Evolutionary conservation across 768 basidiomycete genomes (phyloP).

Genomic region (Podaxis pistillaris): DNA sequence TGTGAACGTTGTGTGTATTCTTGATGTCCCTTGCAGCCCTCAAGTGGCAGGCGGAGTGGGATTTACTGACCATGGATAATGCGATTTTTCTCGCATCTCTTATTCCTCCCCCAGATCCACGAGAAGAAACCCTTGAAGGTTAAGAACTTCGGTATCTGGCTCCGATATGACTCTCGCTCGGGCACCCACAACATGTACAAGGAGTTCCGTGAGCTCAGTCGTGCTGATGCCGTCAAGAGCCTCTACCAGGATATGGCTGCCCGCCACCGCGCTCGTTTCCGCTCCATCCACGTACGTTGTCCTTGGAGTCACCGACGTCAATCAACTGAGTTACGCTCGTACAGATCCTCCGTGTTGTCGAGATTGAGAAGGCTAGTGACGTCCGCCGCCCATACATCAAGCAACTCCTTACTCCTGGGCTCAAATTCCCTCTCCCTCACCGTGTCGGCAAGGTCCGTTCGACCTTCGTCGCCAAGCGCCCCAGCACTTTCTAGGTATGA

Average conservation of each 20-base stretch:
- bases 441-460: constrained; percentile 77
- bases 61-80: constrained; percentile 44
- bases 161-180: constrained; percentile 98
- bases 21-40: constrained; percentile 67
- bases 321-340: neutral
- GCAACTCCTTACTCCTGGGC: constrained; percentile 84
- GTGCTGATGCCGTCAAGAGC: constrained; percentile 93
- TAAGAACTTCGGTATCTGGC: constrained; percentile 99
- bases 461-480: constrained; percentile 79
- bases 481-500: constrained; percentile 60
- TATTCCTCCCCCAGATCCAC: constrained; percentile 68
- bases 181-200: constrained; percentile 99
- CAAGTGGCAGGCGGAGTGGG: constrained; percentile 86
- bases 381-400: constrained; percentile 97
- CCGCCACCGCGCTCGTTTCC: constrained; percentile 97
- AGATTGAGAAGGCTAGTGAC: constrained; percentile 90
- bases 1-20: constrained; percentile 91
- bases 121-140: constrained; percentile 98
- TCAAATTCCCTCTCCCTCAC: constrained; percentile 98
- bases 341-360: constrained; percentile 95
- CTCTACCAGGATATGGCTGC: constrained; percentile 99
- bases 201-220: constrained; percentile 94
- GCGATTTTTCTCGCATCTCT: constrained; percentile 28
- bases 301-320: neutral
- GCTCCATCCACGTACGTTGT: constrained; percentile 86